phyloP scores from a whole-genome alignment of 495 filamentous ascomycete genomes.

The Parathielavia hyrcaniae region DNA sequence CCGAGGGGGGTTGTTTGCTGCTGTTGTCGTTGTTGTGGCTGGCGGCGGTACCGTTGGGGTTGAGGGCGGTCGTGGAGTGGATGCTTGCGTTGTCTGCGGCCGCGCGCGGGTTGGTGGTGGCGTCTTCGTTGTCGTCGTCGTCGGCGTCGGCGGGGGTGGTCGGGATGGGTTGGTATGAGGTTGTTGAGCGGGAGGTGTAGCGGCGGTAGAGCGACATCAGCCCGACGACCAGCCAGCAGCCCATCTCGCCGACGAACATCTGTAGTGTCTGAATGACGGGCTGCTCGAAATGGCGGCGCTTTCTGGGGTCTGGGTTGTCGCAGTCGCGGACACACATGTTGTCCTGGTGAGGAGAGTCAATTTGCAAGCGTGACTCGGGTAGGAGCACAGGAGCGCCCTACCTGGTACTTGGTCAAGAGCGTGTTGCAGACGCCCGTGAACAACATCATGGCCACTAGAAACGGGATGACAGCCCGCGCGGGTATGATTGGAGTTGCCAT shows the following conservation, averaged over 20 bases:
- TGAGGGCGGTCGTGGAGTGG: slow-evolving; percentile 42
- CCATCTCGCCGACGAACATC: slow-evolving; percentile 92
- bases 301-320: slow-evolving; percentile 62
- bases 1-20: slow-evolving; percentile 31
- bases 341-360: slow-evolving; percentile 51
- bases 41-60: slow-evolving; percentile 32
- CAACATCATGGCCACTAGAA: slow-evolving; percentile 90
- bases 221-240: slow-evolving; percentile 82
- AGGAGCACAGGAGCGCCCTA: slow-evolving; percentile 29
- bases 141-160: slow-evolving; percentile 29
- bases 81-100: slow-evolving; percentile 41
- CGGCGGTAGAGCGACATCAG: slow-evolving; percentile 56
- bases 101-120: not conserved
- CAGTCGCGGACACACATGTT: slow-evolving; percentile 94
- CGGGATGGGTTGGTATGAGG: slow-evolving; percentile 56
- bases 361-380: not conserved
- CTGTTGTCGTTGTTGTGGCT: slow-evolving; percentile 18
- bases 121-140: slow-evolving; percentile 29
- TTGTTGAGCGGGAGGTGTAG: slow-evolving; percentile 39
- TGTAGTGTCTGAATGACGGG: slow-evolving; percentile 92
- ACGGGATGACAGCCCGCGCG: slow-evolving; percentile 59
- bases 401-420: slow-evolving; percentile 92
- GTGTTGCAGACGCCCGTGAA: slow-evolving; percentile 89
- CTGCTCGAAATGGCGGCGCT: slow-evolving; percentile 73
- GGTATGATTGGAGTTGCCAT: slow-evolving; percentile 40